These are phyloP conservation scores for Pterulicium gracile DNA, from an alignment of 1,284 basidiomycete species.

Conservation along the genomic window DNA sequence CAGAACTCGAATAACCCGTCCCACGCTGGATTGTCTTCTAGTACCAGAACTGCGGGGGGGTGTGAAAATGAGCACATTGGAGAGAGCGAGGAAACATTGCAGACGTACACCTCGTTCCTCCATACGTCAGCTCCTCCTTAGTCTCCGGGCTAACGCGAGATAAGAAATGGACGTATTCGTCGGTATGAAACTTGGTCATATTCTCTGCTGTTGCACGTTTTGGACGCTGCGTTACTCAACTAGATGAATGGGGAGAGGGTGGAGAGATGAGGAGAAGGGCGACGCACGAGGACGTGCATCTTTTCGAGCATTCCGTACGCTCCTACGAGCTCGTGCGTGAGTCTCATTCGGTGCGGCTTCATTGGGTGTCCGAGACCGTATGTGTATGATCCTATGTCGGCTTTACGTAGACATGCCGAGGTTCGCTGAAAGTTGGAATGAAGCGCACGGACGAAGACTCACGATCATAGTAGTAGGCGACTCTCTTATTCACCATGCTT, in stretches of 20 bases:
- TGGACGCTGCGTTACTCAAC: too few relatives aligned
- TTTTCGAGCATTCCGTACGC: conserved; percentile 85
- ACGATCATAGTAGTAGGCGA: not conserved
- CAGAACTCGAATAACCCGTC: conserved; percentile 98
- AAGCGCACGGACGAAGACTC: not conserved
- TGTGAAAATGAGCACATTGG: conserved; percentile 9
- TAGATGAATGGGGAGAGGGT: too few relatives aligned
- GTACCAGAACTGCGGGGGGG: conserved; percentile 58
- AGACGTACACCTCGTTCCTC: conserved; percentile 71
- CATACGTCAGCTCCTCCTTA: conserved; percentile 72
- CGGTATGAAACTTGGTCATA: conserved; percentile 93
- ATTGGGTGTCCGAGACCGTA: conserved; percentile 88
- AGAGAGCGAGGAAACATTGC: not conserved
- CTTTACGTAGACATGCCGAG: conserved; percentile 22
- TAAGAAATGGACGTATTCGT: conserved; percentile 94
- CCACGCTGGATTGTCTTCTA: conserved; percentile 95
- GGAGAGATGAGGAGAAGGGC: not conserved
- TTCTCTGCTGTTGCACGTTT: conserved; percentile 71
- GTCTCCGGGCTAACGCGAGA: conserved; percentile 84
- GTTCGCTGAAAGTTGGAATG: not conserved
- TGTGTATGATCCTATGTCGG: conserved; percentile 73
- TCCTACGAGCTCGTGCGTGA: conserved; percentile 87
- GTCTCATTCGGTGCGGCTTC: conserved; percentile 91
- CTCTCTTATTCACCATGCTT: not conserved
- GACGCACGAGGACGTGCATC: conserved; percentile 82